Conservation (phyloP, 306 rosid genomes). For the Argentina anserina region DNA sequence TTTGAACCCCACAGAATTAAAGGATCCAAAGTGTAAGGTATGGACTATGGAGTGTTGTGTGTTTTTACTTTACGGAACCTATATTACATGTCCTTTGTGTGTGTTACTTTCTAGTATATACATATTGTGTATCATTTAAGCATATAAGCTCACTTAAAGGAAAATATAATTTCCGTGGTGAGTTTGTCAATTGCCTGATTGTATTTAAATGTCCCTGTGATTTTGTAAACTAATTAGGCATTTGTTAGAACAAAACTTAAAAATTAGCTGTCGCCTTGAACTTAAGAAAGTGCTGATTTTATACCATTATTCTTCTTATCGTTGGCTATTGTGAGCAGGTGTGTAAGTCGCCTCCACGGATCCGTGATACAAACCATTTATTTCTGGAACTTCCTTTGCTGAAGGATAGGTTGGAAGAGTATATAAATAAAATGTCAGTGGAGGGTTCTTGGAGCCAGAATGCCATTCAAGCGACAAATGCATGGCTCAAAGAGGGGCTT, state of each 20-base stretch:
- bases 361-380: background rate
- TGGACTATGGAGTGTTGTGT: conserved; percentile 12
- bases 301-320: background rate
- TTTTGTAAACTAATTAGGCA: background rate
- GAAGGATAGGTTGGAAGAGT: background rate
- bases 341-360: conserved; percentile 67
- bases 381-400: background rate
- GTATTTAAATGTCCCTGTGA: background rate
- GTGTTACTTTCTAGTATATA: background rate
- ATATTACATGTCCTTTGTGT: background rate
- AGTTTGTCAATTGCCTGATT: background rate
- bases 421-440: too few species aligned
- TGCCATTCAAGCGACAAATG: too few species aligned
- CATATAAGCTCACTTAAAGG: background rate
- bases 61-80: too few species aligned
- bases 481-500: background rate
- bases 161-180: background rate
- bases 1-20: background rate
- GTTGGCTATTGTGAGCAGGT: conserved; percentile 40
- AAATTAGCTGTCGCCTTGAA: background rate
- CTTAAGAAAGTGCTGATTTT: background rate
- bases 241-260: background rate
- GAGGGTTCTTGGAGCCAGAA: too few species aligned
- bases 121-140: background rate
- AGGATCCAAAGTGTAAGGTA: background rate